phyloP scores from a whole-genome alignment of 805 yeast species.

The Hanseniaspora lindneri region DNA sequence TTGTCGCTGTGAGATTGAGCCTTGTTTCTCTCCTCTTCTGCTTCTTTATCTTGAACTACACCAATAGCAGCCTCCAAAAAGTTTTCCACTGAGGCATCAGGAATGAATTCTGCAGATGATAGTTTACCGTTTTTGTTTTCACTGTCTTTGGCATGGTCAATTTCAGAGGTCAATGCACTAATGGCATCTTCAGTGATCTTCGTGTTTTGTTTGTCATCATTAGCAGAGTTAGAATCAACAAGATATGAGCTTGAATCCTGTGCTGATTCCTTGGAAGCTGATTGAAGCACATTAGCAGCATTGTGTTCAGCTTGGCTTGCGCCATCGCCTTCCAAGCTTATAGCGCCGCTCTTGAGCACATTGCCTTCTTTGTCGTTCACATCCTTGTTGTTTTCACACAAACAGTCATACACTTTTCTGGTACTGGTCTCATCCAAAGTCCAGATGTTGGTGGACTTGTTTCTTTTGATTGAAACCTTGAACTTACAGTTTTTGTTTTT shows the following conservation, averaged over 20 bases:
- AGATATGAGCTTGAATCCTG: not conserved
- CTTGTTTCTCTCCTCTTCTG: not conserved
- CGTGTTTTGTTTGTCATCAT: not conserved
- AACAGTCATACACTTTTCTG: conserved; percentile 2
- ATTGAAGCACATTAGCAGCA: not conserved
- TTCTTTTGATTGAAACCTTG: conserved; percentile 11
- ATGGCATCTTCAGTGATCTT: not conserved
- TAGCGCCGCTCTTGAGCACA: not conserved
- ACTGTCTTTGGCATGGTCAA: not conserved
- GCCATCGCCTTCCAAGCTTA: not conserved
- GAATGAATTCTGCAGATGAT: not conserved
- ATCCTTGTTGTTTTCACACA: conserved; percentile 7
- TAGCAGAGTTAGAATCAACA: not conserved
- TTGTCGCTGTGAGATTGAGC: conserved; percentile 16
- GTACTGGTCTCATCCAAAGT: conserved; percentile 4
- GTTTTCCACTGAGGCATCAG: not conserved
- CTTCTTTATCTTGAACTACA: not conserved
- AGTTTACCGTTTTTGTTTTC: not conserved
- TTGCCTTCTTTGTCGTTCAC: conserved; percentile 4
- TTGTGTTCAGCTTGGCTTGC: not conserved
- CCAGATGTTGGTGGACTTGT: conserved; percentile 6
- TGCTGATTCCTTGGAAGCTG: not conserved
- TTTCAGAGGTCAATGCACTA: not conserved
- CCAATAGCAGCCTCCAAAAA: conserved; percentile 14
- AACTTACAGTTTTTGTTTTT: conserved; percentile 11